Evolutionary conservation across 768 basidiomycete genomes (phyloP), one percentile per base, ranked within the genome.

Genomic region (Austroboletus festivus): DNA sequence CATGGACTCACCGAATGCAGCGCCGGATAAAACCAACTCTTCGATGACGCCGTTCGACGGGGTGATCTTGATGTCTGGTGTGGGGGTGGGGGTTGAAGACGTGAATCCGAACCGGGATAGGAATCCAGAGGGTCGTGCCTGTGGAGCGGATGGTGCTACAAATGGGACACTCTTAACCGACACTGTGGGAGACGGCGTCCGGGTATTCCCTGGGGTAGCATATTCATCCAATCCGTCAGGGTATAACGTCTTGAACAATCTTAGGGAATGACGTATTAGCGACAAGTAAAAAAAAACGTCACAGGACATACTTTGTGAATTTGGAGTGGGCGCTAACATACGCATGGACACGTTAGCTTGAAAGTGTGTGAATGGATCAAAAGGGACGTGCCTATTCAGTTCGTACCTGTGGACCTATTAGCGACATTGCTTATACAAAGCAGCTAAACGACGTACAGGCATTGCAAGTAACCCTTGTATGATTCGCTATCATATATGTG

Each of bases 381-480:
- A 18, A 37, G 44, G 21, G 35, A 50, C 73, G 58, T 54, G 73
- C 82, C 73, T 84, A 56, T 85, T 86, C 39, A 86, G 63, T 5
- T 73, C 59, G 48, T 74, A 75, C 44, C 74, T 74, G 47, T 15
- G 10, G 15, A 51, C 11, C 9, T 61, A 56, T 61, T 16, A 58
- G 55, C 13, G 47, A 46, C 18, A 33, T 3, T 26, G 18, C 35
- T 20, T 23, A n/a, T 23, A 18, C 9, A 16, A 4, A 40, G 26
- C 37, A 34, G 34, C 9, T 30, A 13, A 12, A 53, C 9, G 0
- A 74, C 75, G 65, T 64, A 88, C 80, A 89, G 73, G 71, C 86
- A 89, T 55, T 88, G 86, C 8, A 89, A 56, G 61, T 89, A 89
- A 28, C 87, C 88, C 73, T 79, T 81, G 63, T 88, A 88, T 2